Evolutionary conservation across 1,284 basidiomycete species (phyloP), one percentile per base, ranked within the genome.

Genomic region (Cutaneotrichosporon cyanovorans): DNA sequence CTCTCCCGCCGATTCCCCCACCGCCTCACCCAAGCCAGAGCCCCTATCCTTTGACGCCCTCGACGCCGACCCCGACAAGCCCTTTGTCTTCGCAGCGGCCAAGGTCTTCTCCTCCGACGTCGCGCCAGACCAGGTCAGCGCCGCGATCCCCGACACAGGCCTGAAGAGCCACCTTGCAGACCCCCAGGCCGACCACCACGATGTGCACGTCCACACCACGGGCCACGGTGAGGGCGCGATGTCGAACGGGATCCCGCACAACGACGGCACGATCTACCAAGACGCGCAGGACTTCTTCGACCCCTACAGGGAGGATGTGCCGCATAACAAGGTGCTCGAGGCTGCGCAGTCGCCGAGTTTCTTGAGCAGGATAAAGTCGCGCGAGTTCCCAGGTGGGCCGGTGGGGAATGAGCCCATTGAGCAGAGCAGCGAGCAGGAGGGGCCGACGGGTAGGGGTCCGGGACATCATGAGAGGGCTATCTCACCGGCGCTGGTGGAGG

Each of bases 401-500:
- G 16, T 22, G 7, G 42, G 42, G 14, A 35, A 37, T 52, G 44
- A 41, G 59, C n/a, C 8, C 8, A 14, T 23, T 12, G 16, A 21
- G 15, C 23, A 18, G 5, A 2, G 30, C n/a, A 8, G 41, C 11
- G 51, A 55, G 4, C 65, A 65, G 45, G 62, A 67, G 38, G 60
- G 58, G 18, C 43, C 65, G 0, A 48, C 42, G 16, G 65, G 65
- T 0, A 32, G 51, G 8, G 63, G 63, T 11, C 50, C 52, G 15
- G 63, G 65, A 7, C 20, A 44, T 35, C 65, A 67, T 46, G 65
- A 67, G 44, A 30, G 34, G 12, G 21, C 41, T 12, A 32, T 60
- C 15, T 23, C 40, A 14, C 20, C 20, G 2, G 20, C 15, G 15
- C n/a, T 45, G n/a, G 50, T 52, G 35, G 39, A 48, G 20, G 50